Percentiles rank a stretch among this genome's conserved stretches.
Conservation (phyloP, 305 asterid genomes). For the Solanum aculeatissimum region DNA sequence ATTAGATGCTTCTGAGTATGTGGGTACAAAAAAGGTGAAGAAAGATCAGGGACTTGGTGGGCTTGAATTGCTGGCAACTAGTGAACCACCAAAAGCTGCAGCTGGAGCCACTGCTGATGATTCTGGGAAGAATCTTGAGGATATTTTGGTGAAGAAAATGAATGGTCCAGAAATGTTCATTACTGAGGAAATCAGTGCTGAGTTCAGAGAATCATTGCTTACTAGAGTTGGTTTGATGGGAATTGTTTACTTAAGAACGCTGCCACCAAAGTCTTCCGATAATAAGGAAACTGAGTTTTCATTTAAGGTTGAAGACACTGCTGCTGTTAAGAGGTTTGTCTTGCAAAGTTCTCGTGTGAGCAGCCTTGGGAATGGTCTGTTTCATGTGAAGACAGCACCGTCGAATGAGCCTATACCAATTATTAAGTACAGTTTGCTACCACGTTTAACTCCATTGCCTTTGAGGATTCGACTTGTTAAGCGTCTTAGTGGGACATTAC, state of each 20-base stretch:
- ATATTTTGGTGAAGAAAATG: constrained; percentile 72
- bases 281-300: constrained; percentile 76
- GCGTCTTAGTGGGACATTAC: constrained; percentile 74
- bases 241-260: constrained; percentile 47
- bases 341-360: constrained; percentile 61
- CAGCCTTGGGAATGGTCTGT: constrained; percentile 64
- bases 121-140: constrained; percentile 62
- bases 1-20: constrained; percentile 82
- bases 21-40: constrained; percentile 63
- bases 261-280: constrained; percentile 52
- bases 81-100: constrained; percentile 40
- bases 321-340: constrained; percentile 63
- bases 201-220: constrained; percentile 76
- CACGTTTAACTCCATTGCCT: constrained; percentile 69
- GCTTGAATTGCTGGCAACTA: constrained; percentile 63
- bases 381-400: constrained; percentile 68
- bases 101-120: constrained; percentile 34
- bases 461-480: constrained; percentile 65
- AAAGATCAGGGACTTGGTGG: constrained; percentile 84
- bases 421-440: constrained; percentile 58
- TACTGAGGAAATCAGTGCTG: constrained; percentile 70
- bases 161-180: constrained; percentile 83
- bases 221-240: constrained; percentile 72
- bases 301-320: constrained; percentile 60
- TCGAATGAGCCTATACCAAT: constrained; percentile 62